Conservation (phyloP, 495 filamentous ascomycete species). For the Immersiella caudata region DNA sequence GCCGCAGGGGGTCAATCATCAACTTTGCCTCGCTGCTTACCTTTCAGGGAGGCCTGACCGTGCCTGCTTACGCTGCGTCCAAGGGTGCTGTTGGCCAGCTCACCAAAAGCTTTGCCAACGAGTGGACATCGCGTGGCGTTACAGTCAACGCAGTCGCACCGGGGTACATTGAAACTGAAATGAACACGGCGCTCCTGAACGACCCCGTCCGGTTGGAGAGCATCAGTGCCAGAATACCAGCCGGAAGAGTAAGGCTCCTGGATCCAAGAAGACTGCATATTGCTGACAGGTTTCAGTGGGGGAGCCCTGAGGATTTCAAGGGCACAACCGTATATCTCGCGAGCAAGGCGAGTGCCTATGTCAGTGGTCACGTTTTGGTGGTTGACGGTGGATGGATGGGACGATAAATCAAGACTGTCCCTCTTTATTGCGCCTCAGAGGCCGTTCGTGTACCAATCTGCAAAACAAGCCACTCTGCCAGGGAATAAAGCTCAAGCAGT, state of each 20-base stretch:
- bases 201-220: slow-evolving; percentile 68
- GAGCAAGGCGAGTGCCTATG: slow-evolving; percentile 74
- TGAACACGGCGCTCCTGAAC: slow-evolving; percentile 82
- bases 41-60: slow-evolving; percentile 90
- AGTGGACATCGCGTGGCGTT: slow-evolving; percentile 79
- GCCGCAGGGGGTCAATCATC: slow-evolving; percentile 75
- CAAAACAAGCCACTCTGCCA: no score
- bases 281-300: slow-evolving; percentile 58
- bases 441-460: no score
- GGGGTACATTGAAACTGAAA: slow-evolving; percentile 85
- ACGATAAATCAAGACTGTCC: slow-evolving; percentile 50
- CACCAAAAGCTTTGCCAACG: slow-evolving; percentile 85
- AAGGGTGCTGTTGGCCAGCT: slow-evolving; percentile 87
- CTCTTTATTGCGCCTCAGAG: not conserved
- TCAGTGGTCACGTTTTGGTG: slow-evolving; percentile 76
- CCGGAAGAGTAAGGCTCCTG: slow-evolving; percentile 54
- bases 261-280: not conserved
- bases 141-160: slow-evolving; percentile 81
- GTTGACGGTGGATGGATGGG: slow-evolving; percentile 98
- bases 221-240: slow-evolving; percentile 82
- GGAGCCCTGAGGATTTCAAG: slow-evolving; percentile 85
- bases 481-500: no score
- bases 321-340: slow-evolving; percentile 80
- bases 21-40: slow-evolving; percentile 83
- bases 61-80: slow-evolving; percentile 87